Evolutionary conservation across 2,329 filamentous ascomycete genomes (phyloP).

Genomic region (Uncinocarpus reesii): DNA sequence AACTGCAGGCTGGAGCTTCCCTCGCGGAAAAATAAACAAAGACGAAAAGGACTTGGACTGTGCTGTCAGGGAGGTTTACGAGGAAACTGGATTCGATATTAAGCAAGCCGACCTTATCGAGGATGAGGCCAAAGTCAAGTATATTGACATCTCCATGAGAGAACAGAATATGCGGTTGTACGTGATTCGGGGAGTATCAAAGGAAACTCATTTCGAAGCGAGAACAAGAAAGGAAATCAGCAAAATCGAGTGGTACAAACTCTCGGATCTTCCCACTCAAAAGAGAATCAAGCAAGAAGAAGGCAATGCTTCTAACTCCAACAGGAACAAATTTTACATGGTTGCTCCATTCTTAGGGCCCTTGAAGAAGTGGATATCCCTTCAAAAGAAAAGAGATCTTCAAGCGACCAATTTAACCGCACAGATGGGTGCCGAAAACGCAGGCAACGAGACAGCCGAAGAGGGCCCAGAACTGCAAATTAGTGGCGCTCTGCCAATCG

Average conservation of each 20-base stretch:
- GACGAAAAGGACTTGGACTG: slow-evolving; percentile 90
- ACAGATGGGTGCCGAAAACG: slow-evolving; percentile 22
- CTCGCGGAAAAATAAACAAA: slow-evolving; percentile 95
- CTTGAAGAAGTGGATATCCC: slow-evolving; percentile 81
- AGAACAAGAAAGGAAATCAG: slow-evolving; percentile 94
- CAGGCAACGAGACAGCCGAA: slow-evolving; percentile 26
- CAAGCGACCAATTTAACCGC: too few species aligned
- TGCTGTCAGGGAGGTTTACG: slow-evolving; percentile 85
- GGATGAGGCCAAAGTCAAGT: slow-evolving; percentile 61
- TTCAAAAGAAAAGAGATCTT: slow-evolving; percentile 65
- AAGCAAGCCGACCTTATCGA: slow-evolving; percentile 64
- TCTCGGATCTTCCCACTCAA: slow-evolving; percentile 76
- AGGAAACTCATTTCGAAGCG: slow-evolving; percentile 78
- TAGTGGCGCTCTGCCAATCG: slow-evolving; percentile 17
- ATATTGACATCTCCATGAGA: slow-evolving; percentile 78
- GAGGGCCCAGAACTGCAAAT: slow-evolving; percentile 18
- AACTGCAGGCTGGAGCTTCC: slow-evolving; percentile 90
- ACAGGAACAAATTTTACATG: slow-evolving; percentile 89
- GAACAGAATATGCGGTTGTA: slow-evolving; percentile 90
- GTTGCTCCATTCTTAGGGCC: slow-evolving; percentile 83
- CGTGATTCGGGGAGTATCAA: slow-evolving; percentile 78
- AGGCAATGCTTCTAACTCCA: slow-evolving; percentile 5
- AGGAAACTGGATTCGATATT: slow-evolving; percentile 89
- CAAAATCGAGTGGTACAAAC: slow-evolving; percentile 87
- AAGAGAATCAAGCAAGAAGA: slow-evolving; percentile 60